Percentiles rank a stretch among this genome's conserved stretches.
phyloP scores from a whole-genome alignment of 2,329 filamentous ascomycete species.

The Xylaria hypoxylon region DNA sequence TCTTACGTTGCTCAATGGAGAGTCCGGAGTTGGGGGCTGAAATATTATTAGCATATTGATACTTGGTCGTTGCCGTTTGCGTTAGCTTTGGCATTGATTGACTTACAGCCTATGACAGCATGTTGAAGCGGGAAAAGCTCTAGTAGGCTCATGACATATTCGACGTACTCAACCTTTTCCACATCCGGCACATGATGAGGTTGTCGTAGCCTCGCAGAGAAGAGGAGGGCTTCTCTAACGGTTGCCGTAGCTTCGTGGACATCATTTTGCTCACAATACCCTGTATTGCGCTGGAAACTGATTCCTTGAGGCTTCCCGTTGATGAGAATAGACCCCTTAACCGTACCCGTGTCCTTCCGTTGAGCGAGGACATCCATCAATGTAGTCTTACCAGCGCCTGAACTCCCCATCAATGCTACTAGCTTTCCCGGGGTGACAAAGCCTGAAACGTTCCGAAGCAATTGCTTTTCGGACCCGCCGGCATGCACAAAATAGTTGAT shows the following conservation, averaged over 20 bases:
- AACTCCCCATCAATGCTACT: constrained; percentile 79
- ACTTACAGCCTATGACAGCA: constrained; percentile 67
- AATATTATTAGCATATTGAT: background rate
- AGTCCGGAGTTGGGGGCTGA: background rate
- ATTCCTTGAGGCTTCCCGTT: constrained; percentile 77
- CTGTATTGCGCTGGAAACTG: constrained; percentile 84
- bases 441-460: constrained; percentile 82
- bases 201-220: constrained; percentile 74
- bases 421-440: constrained; percentile 85
- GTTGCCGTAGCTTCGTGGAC: constrained; percentile 75
- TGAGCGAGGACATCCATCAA: constrained; percentile 49
- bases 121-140: constrained; percentile 76
- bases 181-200: constrained; percentile 64
- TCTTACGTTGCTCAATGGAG: constrained; percentile 11
- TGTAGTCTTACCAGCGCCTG: constrained; percentile 52
- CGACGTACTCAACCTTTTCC: constrained; percentile 76
- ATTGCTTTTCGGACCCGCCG: constrained; percentile 73
- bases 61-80: too few relatives aligned
- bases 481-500: constrained; percentile 63
- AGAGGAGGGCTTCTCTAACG: constrained; percentile 73
- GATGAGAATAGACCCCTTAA: constrained; percentile 82
- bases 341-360: constrained; percentile 81
- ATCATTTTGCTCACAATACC: constrained; percentile 74
- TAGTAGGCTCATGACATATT: constrained; percentile 74
- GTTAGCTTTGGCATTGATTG: background rate